Conservation (phyloP, 306 rosid genomes). For the Quercus robur region DNA sequence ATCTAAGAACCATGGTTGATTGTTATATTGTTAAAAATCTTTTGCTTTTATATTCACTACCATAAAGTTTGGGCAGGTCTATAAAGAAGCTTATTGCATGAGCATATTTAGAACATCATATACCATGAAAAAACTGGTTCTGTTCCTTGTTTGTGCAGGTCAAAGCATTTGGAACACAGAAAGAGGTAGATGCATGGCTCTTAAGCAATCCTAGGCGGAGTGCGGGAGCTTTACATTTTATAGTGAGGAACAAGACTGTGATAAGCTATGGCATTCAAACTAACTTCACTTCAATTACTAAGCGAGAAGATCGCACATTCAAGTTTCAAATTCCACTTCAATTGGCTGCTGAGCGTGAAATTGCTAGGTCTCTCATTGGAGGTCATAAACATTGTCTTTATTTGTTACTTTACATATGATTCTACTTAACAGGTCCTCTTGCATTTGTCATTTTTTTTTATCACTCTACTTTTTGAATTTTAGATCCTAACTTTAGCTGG, state of each 20-base stretch:
- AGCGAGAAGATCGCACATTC: constrained; percentile 61
- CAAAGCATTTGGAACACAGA: constrained; percentile 34
- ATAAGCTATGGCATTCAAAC: constrained; percentile 84
- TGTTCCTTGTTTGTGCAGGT: constrained; percentile 34
- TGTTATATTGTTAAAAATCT: too few relatives aligned
- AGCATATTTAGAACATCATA: too few relatives aligned
- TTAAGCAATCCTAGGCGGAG: constrained; percentile 49
- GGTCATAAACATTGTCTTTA: constrained; percentile 29
- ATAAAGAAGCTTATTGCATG: too few relatives aligned
- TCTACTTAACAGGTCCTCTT: background rate
- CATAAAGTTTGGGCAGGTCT: too few relatives aligned
- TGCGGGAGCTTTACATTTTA: constrained; percentile 80
- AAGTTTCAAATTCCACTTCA: constrained; percentile 83
- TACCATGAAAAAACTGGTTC: too few relatives aligned
- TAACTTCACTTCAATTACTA: constrained; percentile 44
- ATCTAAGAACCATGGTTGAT: too few relatives aligned
- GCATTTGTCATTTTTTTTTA: background rate
- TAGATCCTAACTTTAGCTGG: constrained; percentile 73
- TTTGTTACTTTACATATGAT: background rate
- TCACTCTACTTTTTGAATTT: constrained; percentile 12
- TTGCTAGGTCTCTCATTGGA: constrained; percentile 74
- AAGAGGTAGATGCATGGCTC: constrained; percentile 67
- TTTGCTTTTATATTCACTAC: too few relatives aligned
- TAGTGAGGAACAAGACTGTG: constrained; percentile 39
- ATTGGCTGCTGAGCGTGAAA: constrained; percentile 86